phyloP scores from a whole-genome alignment of 2,329 filamentous ascomycete species.

The Drechslerella dactyloides region DNA sequence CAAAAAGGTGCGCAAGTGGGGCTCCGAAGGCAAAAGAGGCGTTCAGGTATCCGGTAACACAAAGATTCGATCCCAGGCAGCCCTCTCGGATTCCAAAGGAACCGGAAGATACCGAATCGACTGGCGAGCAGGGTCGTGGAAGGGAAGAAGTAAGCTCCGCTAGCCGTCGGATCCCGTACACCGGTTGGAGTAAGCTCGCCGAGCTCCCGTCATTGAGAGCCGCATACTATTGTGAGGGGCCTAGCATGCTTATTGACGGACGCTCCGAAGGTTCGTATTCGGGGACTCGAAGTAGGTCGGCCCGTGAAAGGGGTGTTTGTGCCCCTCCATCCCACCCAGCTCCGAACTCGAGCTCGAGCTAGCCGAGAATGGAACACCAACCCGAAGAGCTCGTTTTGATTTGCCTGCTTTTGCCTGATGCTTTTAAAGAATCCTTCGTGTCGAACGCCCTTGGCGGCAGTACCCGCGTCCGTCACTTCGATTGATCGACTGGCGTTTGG shows the following conservation, averaged over 20 bases:
- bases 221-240: too few species aligned
- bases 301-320: neutral
- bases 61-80: neutral
- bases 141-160: neutral
- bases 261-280: neutral
- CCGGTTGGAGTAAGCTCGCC: conserved; percentile 4
- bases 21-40: too few species aligned
- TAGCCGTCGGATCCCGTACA: neutral
- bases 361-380: too few species aligned
- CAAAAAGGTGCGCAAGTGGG: too few species aligned
- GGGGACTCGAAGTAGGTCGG: neutral
- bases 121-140: neutral
- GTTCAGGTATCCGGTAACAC: neutral
- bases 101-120: neutral
- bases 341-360: too few species aligned
- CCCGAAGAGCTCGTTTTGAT: too few species aligned
- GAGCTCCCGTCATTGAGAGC: neutral
- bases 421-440: too few species aligned
- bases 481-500: conserved; percentile 17
- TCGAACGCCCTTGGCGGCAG: conserved; percentile 25
- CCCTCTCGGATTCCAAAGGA: neutral
- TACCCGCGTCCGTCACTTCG: conserved; percentile 17
- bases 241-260: neutral
- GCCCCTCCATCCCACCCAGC: neutral
- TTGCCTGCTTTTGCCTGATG: too few species aligned